Base-by-base conservation (phyloP, 2,329 filamentous ascomycete species). In the Coniella vitis region DNA sequence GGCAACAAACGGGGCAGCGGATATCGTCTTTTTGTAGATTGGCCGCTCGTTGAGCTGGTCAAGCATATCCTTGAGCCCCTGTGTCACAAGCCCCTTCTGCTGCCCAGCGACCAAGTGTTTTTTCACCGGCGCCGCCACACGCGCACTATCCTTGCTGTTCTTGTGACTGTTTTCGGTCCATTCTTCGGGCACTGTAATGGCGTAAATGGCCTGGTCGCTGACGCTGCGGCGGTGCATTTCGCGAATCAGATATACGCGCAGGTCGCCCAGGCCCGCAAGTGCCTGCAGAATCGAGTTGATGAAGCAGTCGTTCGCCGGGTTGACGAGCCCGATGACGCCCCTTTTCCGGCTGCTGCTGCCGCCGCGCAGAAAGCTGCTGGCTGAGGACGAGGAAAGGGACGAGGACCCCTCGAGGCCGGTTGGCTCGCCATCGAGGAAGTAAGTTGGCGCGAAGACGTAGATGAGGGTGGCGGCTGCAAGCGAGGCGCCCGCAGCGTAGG, bases 381-480 rank as follows among this genome's bases (percentile, higher is more conserved):
- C 45, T n/a, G 54, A 54, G 50, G 56, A 55, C 29, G 58, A 62
- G 9, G 69, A 29, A 29, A 29, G 25, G 25, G 25, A 29, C 25
- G 25, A 29, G 25, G 25, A 29, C 5, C 25, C 25, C 25, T 5
- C 25, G 25, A 10, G 70, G 38, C 70, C 69, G 48, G 77, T 79
- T 53, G 83, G 78, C 49, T 93, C 86, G 62, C 84, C 83, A 69
- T 98, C 91, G 65, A 97, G 84, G 60, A 95, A 87, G 68, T 91
- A 97, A 45, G 90, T 97, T n/a, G 93, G 93, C 8, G 86, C 90
- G 69, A 98, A 97, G 59, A 97, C 91, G 69, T 97, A 98, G 65
- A 97, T 87, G 50, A 97, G 80, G 29, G 93, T 91, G 55, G 95
- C 87, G 54, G 93, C 93, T 48, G 93, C 93, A 55, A 98, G 84